phyloP scores from a whole-genome alignment of 2,329 filamentous ascomycete genomes.

The Meredithiella fracta region DNA sequence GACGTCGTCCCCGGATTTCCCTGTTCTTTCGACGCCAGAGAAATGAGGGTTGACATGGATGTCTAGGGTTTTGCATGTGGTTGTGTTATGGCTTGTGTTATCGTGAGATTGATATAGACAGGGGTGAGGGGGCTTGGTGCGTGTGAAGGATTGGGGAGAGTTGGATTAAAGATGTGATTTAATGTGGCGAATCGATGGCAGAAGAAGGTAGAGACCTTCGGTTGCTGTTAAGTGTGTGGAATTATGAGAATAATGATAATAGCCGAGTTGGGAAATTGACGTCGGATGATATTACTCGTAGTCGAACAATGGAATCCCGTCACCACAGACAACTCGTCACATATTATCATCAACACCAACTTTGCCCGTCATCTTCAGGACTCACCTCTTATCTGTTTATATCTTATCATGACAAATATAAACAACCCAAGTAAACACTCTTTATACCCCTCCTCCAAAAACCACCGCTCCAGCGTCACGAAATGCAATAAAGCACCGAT shows the following conservation, averaged over 20 bases:
- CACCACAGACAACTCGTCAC: too few species aligned
- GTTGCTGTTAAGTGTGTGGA: too few species aligned
- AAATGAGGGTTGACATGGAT: background rate
- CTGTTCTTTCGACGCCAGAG: background rate
- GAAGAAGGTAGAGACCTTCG: background rate
- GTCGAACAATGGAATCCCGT: too few species aligned
- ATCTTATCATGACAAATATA: background rate
- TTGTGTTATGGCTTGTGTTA: background rate
- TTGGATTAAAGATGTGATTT: background rate
- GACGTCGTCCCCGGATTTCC: background rate
- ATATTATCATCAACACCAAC: too few species aligned
- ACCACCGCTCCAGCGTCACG: background rate
- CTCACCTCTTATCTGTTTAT: too few species aligned
- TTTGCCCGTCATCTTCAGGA: too few species aligned
- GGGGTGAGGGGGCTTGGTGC: background rate
- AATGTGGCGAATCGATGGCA: background rate
- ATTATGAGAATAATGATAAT: too few species aligned
- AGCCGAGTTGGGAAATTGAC: too few species aligned
- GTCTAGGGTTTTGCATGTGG: too few species aligned
- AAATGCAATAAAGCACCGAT: background rate
- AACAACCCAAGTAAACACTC: background rate
- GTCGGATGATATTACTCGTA: too few species aligned
- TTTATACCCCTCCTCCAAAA: background rate
- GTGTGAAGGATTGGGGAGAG: background rate
- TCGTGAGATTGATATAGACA: too few species aligned